Evolutionary conservation across 805 yeast species (phyloP).

Genomic region (Candida railenensis): DNA sequence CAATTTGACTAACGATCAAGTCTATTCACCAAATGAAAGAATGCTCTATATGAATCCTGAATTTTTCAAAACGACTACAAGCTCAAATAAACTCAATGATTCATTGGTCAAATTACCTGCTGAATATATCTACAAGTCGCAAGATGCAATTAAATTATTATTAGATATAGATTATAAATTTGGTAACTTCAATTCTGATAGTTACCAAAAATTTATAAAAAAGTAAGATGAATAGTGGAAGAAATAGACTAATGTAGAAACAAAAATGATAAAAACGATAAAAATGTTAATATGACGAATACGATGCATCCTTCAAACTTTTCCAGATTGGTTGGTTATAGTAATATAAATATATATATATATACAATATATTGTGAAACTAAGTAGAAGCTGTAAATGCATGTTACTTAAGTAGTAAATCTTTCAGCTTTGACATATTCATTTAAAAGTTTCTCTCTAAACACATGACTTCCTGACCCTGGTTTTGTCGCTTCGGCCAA

Average conservation of each 20-base stretch:
- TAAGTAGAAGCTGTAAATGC: too few species aligned
- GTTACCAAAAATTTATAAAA: constrained; percentile 41
- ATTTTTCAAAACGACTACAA: constrained; percentile 9
- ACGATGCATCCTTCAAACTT: not conserved
- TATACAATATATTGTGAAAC: not conserved
- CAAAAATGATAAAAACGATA: too few species aligned
- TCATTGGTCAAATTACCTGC: constrained; percentile 44
- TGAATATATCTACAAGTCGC: constrained; percentile 53
- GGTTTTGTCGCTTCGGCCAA: constrained; percentile 23
- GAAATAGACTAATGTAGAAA: not conserved
- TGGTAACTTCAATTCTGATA: constrained; percentile 50
- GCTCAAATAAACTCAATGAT: constrained; percentile 25
- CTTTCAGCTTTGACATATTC: constrained; percentile 20
- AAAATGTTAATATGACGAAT: not conserved
- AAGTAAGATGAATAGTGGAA: constrained; percentile 4
- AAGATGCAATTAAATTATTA: constrained; percentile 59
- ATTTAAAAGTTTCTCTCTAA: constrained; percentile 30
- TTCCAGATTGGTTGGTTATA: not conserved
- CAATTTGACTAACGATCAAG: constrained; percentile 44
- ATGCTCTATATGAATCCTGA: constrained; percentile 33
- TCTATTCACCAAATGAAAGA: constrained; percentile 38
- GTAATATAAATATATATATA: not conserved
- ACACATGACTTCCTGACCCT: constrained; percentile 30
- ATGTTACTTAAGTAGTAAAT: constrained; percentile 4
- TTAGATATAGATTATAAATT: constrained; percentile 64